A percentile compares a stretch with the other conserved stretches of the same genome.
phyloP scores from a whole-genome alignment of 208 protist species.

The Jaenimonas drosophilae region DNA sequence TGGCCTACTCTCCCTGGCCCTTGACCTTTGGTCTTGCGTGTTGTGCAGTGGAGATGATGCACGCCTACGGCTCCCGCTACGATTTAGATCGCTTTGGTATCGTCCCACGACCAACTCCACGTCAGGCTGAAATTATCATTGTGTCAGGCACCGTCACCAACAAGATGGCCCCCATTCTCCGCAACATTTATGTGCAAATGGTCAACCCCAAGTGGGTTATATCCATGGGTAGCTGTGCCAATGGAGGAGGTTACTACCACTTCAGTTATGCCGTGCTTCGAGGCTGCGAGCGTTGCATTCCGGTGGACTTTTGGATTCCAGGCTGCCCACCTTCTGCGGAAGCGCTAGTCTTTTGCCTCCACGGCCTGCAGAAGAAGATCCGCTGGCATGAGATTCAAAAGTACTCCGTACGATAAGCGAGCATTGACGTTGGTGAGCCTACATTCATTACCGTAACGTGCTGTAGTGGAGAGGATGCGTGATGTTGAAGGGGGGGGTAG shows the following conservation, averaged over 20 bases:
- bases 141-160: slow-evolving; percentile 99
- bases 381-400: slow-evolving; percentile 90
- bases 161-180: slow-evolving; percentile 98
- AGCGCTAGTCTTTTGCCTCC: slow-evolving; percentile 87
- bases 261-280: slow-evolving; percentile 96
- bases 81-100: slow-evolving; percentile 98
- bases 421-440: too few species aligned
- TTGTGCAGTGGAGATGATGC: slow-evolving; percentile 98
- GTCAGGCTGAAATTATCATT: slow-evolving; percentile 98
- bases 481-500: too few species aligned
- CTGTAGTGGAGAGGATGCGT: too few species aligned
- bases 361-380: slow-evolving; percentile 91
- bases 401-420: slow-evolving; percentile 71
- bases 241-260: slow-evolving; percentile 98
- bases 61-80: slow-evolving; percentile 93
- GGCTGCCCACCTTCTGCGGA: slow-evolving; percentile 97
- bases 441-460: too few species aligned
- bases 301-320: slow-evolving; percentile 98
- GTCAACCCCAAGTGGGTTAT: slow-evolving; percentile 92
- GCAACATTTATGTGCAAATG: slow-evolving; percentile 97
- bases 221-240: slow-evolving; percentile 96
- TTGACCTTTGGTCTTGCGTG: slow-evolving; percentile 98
- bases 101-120: slow-evolving; percentile 91
- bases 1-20: slow-evolving; percentile 95
- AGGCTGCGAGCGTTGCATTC: slow-evolving; percentile 96